These are phyloP conservation scores for Phytophthora citrophthora DNA, from an alignment of 352 stramenopile genomes.

Conservation along the genomic window DNA sequence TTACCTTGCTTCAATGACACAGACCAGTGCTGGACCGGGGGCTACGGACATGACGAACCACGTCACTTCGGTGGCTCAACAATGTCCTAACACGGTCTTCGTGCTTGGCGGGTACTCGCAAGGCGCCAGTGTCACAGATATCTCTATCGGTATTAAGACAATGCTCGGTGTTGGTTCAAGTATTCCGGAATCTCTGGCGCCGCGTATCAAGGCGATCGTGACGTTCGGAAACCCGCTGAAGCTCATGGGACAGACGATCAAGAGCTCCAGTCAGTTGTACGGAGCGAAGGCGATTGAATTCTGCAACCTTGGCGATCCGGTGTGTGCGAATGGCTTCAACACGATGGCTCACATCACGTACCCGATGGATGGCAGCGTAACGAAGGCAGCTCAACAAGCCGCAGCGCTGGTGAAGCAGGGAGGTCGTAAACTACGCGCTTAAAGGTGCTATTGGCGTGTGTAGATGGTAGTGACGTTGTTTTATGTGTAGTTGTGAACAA, in stretches of 20 bases:
- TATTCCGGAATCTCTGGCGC: slow-evolving; percentile 24
- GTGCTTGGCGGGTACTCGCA: slow-evolving; percentile 38
- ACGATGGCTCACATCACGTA: slow-evolving; percentile 32
- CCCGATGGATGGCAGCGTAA: slow-evolving; percentile 32
- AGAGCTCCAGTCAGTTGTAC: slow-evolving; percentile 26
- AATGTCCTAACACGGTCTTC: slow-evolving; percentile 36
- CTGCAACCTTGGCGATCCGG: slow-evolving; percentile 32
- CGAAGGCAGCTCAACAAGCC: slow-evolving; percentile 18
- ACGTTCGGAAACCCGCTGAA: slow-evolving; percentile 39
- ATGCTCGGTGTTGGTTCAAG: slow-evolving; percentile 15
- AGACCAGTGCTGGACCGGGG: slow-evolving; percentile 31
- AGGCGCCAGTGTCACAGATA: slow-evolving; percentile 35
- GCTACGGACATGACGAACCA: slow-evolving; percentile 41
- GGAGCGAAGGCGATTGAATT: slow-evolving; percentile 32
- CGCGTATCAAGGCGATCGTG: slow-evolving; percentile 40
- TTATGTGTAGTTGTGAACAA: too few species aligned
- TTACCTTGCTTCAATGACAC: slow-evolving; percentile 23
- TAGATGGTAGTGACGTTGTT: too few species aligned
- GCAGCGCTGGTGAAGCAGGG: slow-evolving; percentile 14
- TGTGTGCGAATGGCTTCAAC: slow-evolving; percentile 34
- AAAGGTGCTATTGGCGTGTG: too few species aligned
- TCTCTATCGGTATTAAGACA: slow-evolving; percentile 37
- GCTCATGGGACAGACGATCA: slow-evolving; percentile 31
- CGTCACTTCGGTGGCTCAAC: slow-evolving; percentile 13
- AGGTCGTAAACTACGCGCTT: neutral